These are phyloP conservation scores for Dendrobium officinale DNA, from an alignment of 106 monocot species.

Conservation along the genomic window DNA sequence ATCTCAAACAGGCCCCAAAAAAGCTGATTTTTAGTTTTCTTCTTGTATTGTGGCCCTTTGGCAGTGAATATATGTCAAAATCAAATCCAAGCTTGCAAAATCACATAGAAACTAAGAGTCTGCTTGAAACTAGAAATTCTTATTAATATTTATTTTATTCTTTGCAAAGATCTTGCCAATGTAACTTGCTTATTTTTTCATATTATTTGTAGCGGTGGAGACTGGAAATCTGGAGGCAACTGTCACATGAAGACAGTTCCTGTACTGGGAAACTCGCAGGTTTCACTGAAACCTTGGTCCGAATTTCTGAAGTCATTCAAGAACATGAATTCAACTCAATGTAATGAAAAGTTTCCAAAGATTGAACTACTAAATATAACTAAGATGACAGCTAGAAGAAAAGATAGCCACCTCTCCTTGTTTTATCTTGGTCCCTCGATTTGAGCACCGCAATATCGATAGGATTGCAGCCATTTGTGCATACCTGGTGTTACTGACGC, in stretches of 20 bases:
- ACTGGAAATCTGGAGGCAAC: neutral
- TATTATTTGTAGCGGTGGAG: slow-evolving; percentile 22
- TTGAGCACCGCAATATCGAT: slow-evolving; percentile 24
- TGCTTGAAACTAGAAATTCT: no score
- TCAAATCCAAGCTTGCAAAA: no score
- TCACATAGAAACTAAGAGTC: no score
- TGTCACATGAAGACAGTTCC: slow-evolving; percentile 27
- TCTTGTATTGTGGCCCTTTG: no score
- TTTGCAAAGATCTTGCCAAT: no score
- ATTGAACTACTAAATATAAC: slow-evolving; percentile 31
- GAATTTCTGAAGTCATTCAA: slow-evolving; percentile 28
- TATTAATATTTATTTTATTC: no score
- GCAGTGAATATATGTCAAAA: no score
- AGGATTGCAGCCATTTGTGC: slow-evolving; percentile 59
- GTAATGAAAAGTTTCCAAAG: neutral
- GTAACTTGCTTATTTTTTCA: no score
- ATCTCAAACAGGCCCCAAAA: no score
- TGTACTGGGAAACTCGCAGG: slow-evolving; percentile 4
- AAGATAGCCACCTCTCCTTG: slow-evolving; percentile 35
- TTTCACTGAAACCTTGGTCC: slow-evolving; percentile 31
- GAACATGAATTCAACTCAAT: neutral
- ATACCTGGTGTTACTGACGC: slow-evolving; percentile 36
- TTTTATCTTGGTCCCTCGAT: slow-evolving; percentile 25
- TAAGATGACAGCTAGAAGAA: slow-evolving; percentile 28
- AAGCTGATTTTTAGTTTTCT: no score